Base-by-base conservation (phyloP, 306 rosid genomes). In the Trifolium subterraneum region DNA sequence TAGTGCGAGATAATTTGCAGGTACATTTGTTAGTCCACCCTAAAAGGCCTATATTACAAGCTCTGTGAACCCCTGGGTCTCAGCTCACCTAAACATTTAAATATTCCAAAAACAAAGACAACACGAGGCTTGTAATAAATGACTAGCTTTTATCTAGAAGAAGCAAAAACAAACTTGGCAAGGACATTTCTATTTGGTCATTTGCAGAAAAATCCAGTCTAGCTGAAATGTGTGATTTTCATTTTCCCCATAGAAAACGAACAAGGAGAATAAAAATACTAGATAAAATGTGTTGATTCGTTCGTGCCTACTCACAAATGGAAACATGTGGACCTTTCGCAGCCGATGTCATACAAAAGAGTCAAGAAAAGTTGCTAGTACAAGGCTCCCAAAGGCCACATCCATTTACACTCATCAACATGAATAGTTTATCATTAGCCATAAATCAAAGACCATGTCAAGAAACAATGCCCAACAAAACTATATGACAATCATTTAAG, bases 401-500 rank as follows among this genome's bases (percentile, higher is more conserved):
- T 60, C 38, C 76, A 80, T 56, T 56, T 9, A 61, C 29, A 38
- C 19, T 68, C 7, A 8, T 19, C 41, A 63, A 63, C 52, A 59
- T 11, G 22, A 58, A 64, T 20, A 59, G 65, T 50, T 42, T 63
- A 51, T 33, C 81, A 78, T 2, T 22, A 23, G 63, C 41, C 60
- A 35, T 31, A 50, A 78, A 77, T 59, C 77, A 76, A 74, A 71
- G 27, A 77, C 56, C 29, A 41, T 73, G 60, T 61, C 48, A 45
- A 44, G 71, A 72, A 82, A 79, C 12, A 66, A 66, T 58, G 39
- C 15, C 71, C 75, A 20, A 44, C 58, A 50, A 67, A 80, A 62
- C 59, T 82, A 85, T 78, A 84, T 56, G 79, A 85, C 87, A 90
- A 84, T 82, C 86, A 81, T 84, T 74, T 78, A 78, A 77, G 81